phyloP scores from a whole-genome alignment of 116 monocot species.

The Dioscorea cayenensis region DNA sequence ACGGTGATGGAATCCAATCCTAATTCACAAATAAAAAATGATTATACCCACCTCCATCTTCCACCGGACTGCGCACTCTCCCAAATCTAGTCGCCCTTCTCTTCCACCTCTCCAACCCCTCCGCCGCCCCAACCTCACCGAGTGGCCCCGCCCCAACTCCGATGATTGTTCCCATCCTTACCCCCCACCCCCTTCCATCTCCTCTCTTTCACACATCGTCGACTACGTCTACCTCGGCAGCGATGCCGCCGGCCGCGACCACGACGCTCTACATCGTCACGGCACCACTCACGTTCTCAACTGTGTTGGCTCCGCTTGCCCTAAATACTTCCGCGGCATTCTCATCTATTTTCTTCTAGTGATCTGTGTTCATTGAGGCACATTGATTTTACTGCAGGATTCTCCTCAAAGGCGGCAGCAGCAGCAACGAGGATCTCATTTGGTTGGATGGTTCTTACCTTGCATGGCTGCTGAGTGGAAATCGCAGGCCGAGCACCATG shows the following conservation, averaged over 20 bases:
- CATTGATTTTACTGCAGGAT: not conserved
- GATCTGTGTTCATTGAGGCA: not conserved
- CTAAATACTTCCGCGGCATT: slow-evolving; percentile 39
- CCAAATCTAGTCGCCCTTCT: too few relatives aligned
- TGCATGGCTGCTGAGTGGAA: not conserved
- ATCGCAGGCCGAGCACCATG: not conserved
- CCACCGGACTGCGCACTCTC: too few relatives aligned
- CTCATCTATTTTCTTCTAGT: not conserved
- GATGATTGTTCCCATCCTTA: not conserved
- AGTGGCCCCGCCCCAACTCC: too few relatives aligned
- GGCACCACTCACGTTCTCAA: slow-evolving; percentile 55
- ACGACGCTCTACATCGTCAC: slow-evolving; percentile 30
- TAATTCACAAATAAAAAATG: too few relatives aligned
- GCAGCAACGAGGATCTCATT: not conserved
- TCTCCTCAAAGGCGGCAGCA: not conserved
- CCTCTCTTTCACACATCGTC: slow-evolving; percentile 6
- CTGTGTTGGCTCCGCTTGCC: too few relatives aligned
- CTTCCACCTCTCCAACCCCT: too few relatives aligned
- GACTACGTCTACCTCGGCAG: slow-evolving; percentile 46
- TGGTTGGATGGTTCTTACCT: slow-evolving; percentile 3
- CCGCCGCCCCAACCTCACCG: too few relatives aligned
- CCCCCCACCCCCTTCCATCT: slow-evolving; percentile 2
- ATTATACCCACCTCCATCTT: too few relatives aligned
- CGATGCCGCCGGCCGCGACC: slow-evolving; percentile 39
- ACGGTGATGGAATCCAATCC: too few relatives aligned